These are phyloP conservation scores for Aspergillus uvarum DNA, from an alignment of 2,329 filamentous ascomycete genomes.

Conservation along the genomic window DNA sequence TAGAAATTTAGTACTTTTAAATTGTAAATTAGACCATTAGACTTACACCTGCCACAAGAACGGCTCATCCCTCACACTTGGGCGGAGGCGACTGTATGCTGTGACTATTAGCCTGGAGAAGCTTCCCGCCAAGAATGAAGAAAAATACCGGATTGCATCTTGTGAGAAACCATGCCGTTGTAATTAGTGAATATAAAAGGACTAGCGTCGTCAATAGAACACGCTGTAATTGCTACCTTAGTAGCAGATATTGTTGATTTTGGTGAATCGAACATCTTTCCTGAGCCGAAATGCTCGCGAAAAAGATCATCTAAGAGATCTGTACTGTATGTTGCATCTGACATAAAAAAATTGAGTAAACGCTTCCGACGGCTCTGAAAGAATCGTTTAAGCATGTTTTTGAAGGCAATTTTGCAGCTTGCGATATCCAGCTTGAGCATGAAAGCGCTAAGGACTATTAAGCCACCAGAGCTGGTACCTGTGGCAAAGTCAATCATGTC, in stretches of 20 bases:
- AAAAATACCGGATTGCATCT: slow-evolving; percentile 3
- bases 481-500: not conserved
- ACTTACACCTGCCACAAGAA: slow-evolving; percentile 15
- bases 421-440: not conserved
- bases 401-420: not conserved
- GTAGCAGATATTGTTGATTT: slow-evolving; percentile 3
- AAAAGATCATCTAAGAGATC: not conserved
- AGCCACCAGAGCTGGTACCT: slow-evolving; percentile 4
- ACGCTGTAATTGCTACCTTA: slow-evolving; percentile 10
- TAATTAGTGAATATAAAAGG: slow-evolving; percentile 16
- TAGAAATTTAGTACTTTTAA: not conserved
- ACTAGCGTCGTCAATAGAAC: slow-evolving; percentile 4
- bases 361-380: not conserved
- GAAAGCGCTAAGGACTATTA: not conserved
- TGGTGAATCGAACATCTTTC: slow-evolving; percentile 7
- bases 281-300: not conserved
- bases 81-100: slow-evolving; percentile 10
- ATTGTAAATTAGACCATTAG: not conserved
- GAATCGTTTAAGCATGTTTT: not conserved
- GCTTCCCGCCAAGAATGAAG: not conserved
- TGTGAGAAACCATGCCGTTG: slow-evolving; percentile 7
- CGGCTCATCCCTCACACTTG: slow-evolving; percentile 5
- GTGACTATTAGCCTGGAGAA: not conserved
- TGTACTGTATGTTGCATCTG: not conserved
- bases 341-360: not conserved